Percentiles rank a stretch among this genome's conserved stretches.
These are phyloP conservation scores for Pseudoneurospora amorphoporcata DNA, from an alignment of 495 filamentous ascomycete genomes.

Conservation along the genomic window DNA sequence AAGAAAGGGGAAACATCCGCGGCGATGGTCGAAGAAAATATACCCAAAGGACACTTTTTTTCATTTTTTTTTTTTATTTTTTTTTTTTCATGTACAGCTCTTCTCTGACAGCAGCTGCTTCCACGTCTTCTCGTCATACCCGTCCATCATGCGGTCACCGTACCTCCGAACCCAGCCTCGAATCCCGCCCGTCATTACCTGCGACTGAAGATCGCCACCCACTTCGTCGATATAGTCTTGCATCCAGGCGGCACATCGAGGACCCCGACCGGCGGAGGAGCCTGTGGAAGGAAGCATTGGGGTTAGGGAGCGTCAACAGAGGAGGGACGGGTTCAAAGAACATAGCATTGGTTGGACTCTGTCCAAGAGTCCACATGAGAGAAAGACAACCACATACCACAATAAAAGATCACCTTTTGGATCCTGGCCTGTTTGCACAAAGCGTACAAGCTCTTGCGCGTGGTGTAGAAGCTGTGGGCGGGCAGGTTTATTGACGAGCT, in stretches of 20 bases:
- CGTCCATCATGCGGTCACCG: slow-evolving; percentile 34
- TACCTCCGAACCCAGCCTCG: slow-evolving; percentile 40
- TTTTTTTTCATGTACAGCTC: slow-evolving; percentile 8
- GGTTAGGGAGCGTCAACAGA: neutral
- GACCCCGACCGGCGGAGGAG: slow-evolving; percentile 33
- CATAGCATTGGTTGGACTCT: neutral
- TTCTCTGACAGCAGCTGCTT: slow-evolving; percentile 17
- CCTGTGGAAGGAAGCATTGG: slow-evolving; percentile 14
- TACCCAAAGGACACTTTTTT: slow-evolving; percentile 1
- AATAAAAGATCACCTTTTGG: slow-evolving; percentile 39
- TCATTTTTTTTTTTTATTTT: neutral
- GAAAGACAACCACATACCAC: slow-evolving; percentile 23
- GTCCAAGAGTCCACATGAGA: neutral
- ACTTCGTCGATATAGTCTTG: slow-evolving; percentile 30
- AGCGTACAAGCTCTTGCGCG: slow-evolving; percentile 25
- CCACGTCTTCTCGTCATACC: slow-evolving; percentile 39
- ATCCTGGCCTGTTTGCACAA: slow-evolving; percentile 34
- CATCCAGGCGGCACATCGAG: slow-evolving; percentile 40
- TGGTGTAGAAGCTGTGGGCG: slow-evolving; percentile 38
- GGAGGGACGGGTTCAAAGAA: neutral
- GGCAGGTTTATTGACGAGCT: slow-evolving; percentile 33
- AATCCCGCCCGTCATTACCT: slow-evolving; percentile 38
- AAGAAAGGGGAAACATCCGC: neutral
- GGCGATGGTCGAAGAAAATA: slow-evolving; percentile 1
- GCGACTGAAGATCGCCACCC: slow-evolving; percentile 27